phyloP scores from a whole-genome alignment of 2,329 filamentous ascomycete species.

The Trichoderma polysporum region DNA sequence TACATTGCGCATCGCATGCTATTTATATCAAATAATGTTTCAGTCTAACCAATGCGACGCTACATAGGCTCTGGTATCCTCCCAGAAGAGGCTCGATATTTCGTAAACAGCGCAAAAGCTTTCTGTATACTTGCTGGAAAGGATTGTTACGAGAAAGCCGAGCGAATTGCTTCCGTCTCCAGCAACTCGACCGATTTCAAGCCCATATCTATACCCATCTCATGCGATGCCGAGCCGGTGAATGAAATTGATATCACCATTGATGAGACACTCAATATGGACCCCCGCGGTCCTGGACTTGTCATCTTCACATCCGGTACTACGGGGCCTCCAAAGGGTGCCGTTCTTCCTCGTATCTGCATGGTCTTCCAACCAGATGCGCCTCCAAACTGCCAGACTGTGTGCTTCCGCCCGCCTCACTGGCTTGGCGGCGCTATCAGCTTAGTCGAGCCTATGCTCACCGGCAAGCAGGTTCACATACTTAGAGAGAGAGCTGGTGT shows the following conservation, averaged over 20 bases:
- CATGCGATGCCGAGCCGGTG: conserved; percentile 20
- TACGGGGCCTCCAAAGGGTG: conserved; percentile 50
- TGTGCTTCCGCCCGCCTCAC: conserved; percentile 25
- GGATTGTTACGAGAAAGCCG: conserved; percentile 1
- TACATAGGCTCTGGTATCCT: conserved; percentile 20
- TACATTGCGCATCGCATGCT: background rate
- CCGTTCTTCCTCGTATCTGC: conserved; percentile 51
- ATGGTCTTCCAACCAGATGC: background rate
- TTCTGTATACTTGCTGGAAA: conserved; percentile 19
- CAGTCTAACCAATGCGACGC: background rate
- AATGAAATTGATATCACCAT: conserved; percentile 14
- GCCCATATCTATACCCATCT: conserved; percentile 5
- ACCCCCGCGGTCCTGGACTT: conserved; percentile 33
- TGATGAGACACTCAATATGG: conserved; percentile 16
- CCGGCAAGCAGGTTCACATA: conserved; percentile 22
- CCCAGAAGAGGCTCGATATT: conserved; percentile 23
- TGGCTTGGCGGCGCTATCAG: conserved; percentile 25
- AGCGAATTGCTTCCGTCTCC: background rate
- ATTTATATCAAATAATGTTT: background rate
- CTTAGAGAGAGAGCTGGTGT: conserved; percentile 19
- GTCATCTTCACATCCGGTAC: conserved; percentile 55
- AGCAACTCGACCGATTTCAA: conserved; percentile 23
- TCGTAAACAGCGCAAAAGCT: conserved; percentile 18
- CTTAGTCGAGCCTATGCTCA: conserved; percentile 21
- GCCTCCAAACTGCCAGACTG: conserved; percentile 2